Evolutionary conservation across 192 early-diverging fungal species (phyloP).

Genomic region (Podila minutissima): DNA sequence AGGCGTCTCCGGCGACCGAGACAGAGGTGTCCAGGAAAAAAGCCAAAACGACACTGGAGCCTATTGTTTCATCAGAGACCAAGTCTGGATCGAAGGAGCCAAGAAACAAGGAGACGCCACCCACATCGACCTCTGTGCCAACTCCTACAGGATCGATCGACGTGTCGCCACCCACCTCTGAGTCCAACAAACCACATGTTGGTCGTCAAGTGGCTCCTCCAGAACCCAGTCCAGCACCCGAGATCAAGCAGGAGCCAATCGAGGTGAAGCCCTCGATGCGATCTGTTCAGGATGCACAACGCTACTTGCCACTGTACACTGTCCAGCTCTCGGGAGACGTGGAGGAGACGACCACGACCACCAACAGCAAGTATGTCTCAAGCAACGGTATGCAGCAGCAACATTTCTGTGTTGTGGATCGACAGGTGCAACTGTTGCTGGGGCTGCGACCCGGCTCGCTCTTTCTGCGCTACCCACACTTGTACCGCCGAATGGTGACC

Average conservation of each 20-base stretch:
- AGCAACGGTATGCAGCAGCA: slow-evolving; percentile 17
- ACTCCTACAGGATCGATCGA: not conserved
- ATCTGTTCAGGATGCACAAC: slow-evolving; percentile 57
- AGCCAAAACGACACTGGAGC: slow-evolving; percentile 23
- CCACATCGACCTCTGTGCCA: not conserved
- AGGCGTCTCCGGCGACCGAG: slow-evolving; percentile 1
- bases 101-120: not conserved
- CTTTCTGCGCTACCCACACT: slow-evolving; percentile 67
- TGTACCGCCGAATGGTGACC: slow-evolving; percentile 61
- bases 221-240: not conserved
- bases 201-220: not conserved
- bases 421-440: slow-evolving; percentile 71
- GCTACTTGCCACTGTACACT: slow-evolving; percentile 75
- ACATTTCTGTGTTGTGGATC: slow-evolving; percentile 73
- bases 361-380: not conserved
- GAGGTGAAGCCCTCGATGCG: slow-evolving; percentile 11
- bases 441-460: slow-evolving; percentile 61
- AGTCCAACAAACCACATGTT: not conserved
- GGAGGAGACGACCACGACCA: slow-evolving; percentile 11
- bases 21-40: slow-evolving; percentile 24
- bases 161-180: not conserved
- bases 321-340: slow-evolving; percentile 64
- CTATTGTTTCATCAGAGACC: not conserved
- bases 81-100: not conserved
- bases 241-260: slow-evolving; percentile 13